Percentiles rank a stretch among this genome's conserved stretches.
These are phyloP conservation scores for Monascus purpureus DNA, from an alignment of 495 filamentous ascomycete species.

Conservation along the genomic window DNA sequence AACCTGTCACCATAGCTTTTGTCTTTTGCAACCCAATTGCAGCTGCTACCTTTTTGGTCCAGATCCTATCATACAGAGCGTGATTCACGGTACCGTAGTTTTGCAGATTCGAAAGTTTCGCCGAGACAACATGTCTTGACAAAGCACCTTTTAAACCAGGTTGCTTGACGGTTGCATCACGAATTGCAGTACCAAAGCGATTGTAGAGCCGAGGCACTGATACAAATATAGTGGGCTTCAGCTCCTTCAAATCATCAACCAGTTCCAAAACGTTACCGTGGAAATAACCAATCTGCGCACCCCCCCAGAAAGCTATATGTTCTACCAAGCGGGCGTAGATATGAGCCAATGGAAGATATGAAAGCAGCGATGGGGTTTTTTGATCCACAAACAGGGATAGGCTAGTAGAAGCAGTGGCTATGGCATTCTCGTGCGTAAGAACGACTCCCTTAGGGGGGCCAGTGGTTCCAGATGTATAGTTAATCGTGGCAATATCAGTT, in stretches of 20 bases:
- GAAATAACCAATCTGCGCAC: slow-evolving; percentile 79
- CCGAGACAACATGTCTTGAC: slow-evolving; percentile 61
- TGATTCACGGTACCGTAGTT: slow-evolving; percentile 69
- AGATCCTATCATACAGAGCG: slow-evolving; percentile 80
- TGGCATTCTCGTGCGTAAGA: slow-evolving; percentile 67
- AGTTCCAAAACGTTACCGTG: slow-evolving; percentile 81
- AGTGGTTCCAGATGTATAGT: slow-evolving; percentile 95
- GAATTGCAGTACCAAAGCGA: slow-evolving; percentile 72
- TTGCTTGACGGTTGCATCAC: slow-evolving; percentile 60
- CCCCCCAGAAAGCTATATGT: slow-evolving; percentile 57
- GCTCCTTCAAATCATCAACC: slow-evolving; percentile 79
- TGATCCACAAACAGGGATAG: slow-evolving; percentile 36
- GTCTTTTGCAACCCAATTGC: slow-evolving; percentile 67
- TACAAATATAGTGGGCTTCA: slow-evolving; percentile 70
- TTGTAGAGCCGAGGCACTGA: slow-evolving; percentile 90
- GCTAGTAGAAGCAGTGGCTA: slow-evolving; percentile 52
- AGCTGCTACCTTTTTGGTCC: slow-evolving; percentile 74
- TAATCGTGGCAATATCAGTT: slow-evolving; percentile 79
- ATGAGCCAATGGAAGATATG: slow-evolving; percentile 89
- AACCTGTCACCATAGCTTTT: slow-evolving; percentile 69
- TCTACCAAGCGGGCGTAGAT: slow-evolving; percentile 82
- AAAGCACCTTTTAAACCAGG: slow-evolving; percentile 71
- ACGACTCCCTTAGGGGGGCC: slow-evolving; percentile 90
- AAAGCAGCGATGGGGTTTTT: slow-evolving; percentile 49
- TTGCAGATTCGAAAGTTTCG: slow-evolving; percentile 68